A percentile compares a stretch with the other conserved stretches of the same genome.
Conservation (phyloP, 2,329 filamentous ascomycete genomes). For the Neoascochyta sp. region DNA sequence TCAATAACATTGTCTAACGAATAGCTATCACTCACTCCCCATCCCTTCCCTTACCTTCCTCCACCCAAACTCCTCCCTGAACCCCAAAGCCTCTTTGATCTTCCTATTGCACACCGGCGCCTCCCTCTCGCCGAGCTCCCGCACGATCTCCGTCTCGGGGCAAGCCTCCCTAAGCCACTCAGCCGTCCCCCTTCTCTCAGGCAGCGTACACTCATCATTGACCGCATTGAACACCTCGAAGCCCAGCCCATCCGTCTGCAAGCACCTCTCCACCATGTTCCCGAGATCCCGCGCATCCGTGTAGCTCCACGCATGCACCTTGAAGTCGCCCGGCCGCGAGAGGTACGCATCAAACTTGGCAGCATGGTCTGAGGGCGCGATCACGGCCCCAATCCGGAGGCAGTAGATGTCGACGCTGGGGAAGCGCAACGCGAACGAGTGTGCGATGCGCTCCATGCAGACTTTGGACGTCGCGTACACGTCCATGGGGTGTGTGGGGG, state of each 20-base stretch:
- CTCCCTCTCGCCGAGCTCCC: constrained; percentile 54
- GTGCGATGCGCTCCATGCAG: constrained; percentile 54
- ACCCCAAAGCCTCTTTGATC: constrained; percentile 55
- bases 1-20: no score
- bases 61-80: constrained; percentile 56
- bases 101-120: constrained; percentile 58
- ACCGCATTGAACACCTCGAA: constrained; percentile 63
- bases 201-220: constrained; percentile 55
- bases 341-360: constrained; percentile 49
- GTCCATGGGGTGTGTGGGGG: constrained; percentile 57
- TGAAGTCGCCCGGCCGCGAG: constrained; percentile 47
- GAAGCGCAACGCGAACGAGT: constrained; percentile 54
- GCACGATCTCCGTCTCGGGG: constrained; percentile 49
- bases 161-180: constrained; percentile 50
- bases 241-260: constrained; percentile 54
- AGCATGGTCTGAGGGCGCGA: constrained; percentile 56
- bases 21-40: no score
- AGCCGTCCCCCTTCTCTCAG: constrained; percentile 39
- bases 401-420: constrained; percentile 53
- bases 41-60: constrained; percentile 13
- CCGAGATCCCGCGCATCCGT: constrained; percentile 59
- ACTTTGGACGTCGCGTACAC: constrained; percentile 58
- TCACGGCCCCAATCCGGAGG: constrained; percentile 57
- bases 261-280: constrained; percentile 53
- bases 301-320: constrained; percentile 59